Conservation (phyloP, 371 early-diverging fungal species). For the Mucor ambiguus region DNA sequence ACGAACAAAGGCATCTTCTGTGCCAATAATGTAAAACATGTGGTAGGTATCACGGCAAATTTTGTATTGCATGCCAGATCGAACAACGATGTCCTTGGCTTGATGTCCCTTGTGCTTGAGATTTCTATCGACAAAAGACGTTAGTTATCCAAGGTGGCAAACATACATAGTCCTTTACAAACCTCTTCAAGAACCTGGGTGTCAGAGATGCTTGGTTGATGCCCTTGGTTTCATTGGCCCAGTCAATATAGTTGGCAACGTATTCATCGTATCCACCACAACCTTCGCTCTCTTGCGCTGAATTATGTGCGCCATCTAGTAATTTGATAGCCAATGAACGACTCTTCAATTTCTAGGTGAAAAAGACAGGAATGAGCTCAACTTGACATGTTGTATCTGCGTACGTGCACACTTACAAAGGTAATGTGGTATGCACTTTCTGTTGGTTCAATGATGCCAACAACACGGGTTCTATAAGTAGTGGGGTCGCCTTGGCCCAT, state of each 20-base stretch:
- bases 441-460: slow-evolving; percentile 52
- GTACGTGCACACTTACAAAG: slow-evolving; percentile 57
- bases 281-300: slow-evolving; percentile 63
- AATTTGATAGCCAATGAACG: slow-evolving; percentile 73
- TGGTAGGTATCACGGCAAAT: slow-evolving; percentile 50
- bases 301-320: slow-evolving; percentile 63
- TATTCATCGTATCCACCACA: slow-evolving; percentile 86
- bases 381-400: too few species aligned
- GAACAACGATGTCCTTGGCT: slow-evolving; percentile 29
- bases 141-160: too few species aligned
- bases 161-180: not conserved
- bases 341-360: slow-evolving; percentile 12
- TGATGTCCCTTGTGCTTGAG: slow-evolving; percentile 24
- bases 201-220: slow-evolving; percentile 48
- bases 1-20: slow-evolving; percentile 47
- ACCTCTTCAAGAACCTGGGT: slow-evolving; percentile 52
- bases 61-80: slow-evolving; percentile 48
- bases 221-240: slow-evolving; percentile 69
- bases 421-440: slow-evolving; percentile 81
- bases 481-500: slow-evolving; percentile 40
- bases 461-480: slow-evolving; percentile 39
- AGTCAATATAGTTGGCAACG: slow-evolving; percentile 81
- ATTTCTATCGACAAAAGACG: slow-evolving; percentile 7
- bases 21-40: slow-evolving; percentile 53
- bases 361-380: not conserved